phyloP scores from a whole-genome alignment of 441 rosid species.

The Geranium incanum region DNA sequence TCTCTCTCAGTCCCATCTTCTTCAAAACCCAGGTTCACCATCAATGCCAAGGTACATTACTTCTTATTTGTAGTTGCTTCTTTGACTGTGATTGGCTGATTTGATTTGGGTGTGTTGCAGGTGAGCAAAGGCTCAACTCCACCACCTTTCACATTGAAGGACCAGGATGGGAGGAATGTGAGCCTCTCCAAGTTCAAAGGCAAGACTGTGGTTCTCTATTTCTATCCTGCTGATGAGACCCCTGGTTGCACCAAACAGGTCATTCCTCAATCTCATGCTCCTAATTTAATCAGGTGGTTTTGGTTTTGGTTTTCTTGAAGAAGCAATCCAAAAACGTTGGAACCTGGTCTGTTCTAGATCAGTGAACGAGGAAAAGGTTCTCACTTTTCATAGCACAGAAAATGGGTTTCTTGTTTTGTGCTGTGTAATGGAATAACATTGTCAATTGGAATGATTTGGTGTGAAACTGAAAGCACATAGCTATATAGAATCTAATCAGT shows the following conservation, averaged over 20 bases:
- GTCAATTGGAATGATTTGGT: background rate
- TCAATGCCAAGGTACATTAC: slow-evolving; percentile 79
- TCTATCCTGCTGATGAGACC: slow-evolving; percentile 92
- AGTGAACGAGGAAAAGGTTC: background rate
- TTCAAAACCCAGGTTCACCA: slow-evolving; percentile 32
- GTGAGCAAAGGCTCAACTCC: slow-evolving; percentile 73
- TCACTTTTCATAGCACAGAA: background rate
- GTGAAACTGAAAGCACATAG: background rate
- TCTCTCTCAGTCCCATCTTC: slow-evolving; percentile 27
- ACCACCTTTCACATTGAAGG: slow-evolving; percentile 67
- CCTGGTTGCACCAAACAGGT: slow-evolving; percentile 99
- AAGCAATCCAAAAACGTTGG: background rate
- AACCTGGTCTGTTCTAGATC: too few species aligned
- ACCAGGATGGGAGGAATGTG: slow-evolving; percentile 74
- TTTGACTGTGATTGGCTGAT: background rate
- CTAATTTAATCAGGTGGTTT: background rate
- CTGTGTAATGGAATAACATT: too few species aligned
- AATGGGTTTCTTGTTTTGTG: too few species aligned
- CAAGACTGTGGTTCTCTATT: slow-evolving; percentile 82
- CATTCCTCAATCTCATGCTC: background rate
- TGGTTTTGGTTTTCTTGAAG: background rate
- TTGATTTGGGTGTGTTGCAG: slow-evolving; percentile 28
- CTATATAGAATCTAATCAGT: background rate
- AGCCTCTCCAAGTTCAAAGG: slow-evolving; percentile 73
- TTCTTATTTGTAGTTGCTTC: slow-evolving; percentile 4